Percentiles rank a stretch among this genome's conserved stretches.
Conservation (phyloP, 192 early-diverging fungal genomes). For the Haplosporangium gracile region DNA sequence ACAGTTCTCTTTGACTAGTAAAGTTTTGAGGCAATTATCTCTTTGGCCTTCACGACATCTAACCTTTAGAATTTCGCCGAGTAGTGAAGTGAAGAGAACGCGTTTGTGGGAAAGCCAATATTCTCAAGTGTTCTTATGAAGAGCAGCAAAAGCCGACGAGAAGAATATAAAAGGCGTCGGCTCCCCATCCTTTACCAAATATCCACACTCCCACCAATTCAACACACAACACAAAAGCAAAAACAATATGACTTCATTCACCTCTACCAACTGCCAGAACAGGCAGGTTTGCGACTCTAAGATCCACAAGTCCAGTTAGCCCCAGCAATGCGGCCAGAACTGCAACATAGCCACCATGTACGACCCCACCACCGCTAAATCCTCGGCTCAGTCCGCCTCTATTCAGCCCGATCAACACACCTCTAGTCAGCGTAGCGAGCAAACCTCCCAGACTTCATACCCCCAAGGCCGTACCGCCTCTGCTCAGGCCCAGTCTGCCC, state of each 20-base stretch:
- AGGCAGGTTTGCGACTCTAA: not conserved
- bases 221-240: not conserved
- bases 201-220: not conserved
- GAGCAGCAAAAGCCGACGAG: too few species aligned
- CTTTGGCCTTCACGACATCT: not conserved
- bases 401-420: not conserved
- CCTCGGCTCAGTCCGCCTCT: not conserved
- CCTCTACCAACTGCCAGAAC: not conserved
- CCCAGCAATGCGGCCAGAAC: not conserved
- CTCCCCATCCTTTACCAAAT: not conserved
- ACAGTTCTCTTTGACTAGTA: not conserved
- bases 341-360: not conserved
- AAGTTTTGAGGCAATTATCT: not conserved
- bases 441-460: conserved; percentile 1
- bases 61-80: not conserved
- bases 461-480: not conserved
- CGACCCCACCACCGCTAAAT: not conserved
- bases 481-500: not conserved
- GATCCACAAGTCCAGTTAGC: not conserved
- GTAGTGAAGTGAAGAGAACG: not conserved
- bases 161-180: not conserved
- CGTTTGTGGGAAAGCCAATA: not conserved
- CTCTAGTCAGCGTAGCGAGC: not conserved
- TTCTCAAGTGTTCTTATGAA: not conserved
- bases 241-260: not conserved